These are phyloP conservation scores for Rutstroemia sp. DNA, from an alignment of 2,329 filamentous ascomycete species.

Conservation along the genomic window DNA sequence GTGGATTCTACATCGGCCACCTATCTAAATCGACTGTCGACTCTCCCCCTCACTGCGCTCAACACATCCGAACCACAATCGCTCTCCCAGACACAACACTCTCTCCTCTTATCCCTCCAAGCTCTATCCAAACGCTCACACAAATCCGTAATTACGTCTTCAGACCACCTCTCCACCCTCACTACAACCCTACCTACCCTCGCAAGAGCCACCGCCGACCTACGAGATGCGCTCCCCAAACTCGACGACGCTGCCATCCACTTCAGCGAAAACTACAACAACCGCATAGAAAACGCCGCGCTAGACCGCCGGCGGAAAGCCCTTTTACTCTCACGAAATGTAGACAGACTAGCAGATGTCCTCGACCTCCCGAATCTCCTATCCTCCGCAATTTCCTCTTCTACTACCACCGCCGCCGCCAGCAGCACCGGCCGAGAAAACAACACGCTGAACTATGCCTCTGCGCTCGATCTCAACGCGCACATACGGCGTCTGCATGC, in stretches of 20 bases:
- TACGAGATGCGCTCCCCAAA: conserved; percentile 66
- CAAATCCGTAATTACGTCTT: conserved; percentile 73
- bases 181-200: conserved; percentile 64
- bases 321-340: conserved; percentile 75
- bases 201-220: conserved; percentile 53
- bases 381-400: conserved; percentile 64
- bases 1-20: conserved; percentile 48
- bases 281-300: conserved; percentile 58
- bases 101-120: conserved; percentile 75
- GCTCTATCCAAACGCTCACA: conserved; percentile 84
- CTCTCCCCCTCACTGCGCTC: conserved; percentile 67
- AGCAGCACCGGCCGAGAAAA: conserved; percentile 32
- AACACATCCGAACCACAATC: conserved; percentile 68
- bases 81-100: conserved; percentile 74
- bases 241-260: conserved; percentile 71
- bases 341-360: conserved; percentile 83
- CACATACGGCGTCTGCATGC: conserved; percentile 82
- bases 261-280: conserved; percentile 80
- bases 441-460: conserved; percentile 67
- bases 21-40: conserved; percentile 73
- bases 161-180: conserved; percentile 68
- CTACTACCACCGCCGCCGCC: conserved; percentile 32
- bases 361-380: conserved; percentile 83
- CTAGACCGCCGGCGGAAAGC: conserved; percentile 71
- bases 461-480: conserved; percentile 84